Conservation (phyloP, 495 filamentous ascomycete genomes). For the Aspergillus conjunctus region DNA sequence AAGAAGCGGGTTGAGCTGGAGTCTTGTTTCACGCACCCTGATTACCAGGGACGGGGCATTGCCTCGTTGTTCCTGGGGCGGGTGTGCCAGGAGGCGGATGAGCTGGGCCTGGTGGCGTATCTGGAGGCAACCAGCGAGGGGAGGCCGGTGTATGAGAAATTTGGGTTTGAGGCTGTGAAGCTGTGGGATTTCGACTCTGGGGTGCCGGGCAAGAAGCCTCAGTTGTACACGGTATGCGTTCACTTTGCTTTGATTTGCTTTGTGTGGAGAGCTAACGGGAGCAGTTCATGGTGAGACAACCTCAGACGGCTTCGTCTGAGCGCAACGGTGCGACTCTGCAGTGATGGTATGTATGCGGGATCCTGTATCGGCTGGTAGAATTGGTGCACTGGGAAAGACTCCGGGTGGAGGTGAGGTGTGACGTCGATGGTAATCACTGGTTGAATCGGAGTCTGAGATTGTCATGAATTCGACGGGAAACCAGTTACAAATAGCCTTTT, state of each 20-base stretch:
- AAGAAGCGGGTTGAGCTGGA: constrained; percentile 11
- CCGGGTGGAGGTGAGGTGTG: too few species aligned
- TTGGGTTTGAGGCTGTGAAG: constrained; percentile 53
- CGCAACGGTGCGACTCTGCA: too few species aligned
- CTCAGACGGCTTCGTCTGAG: background rate
- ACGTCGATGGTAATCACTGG: too few species aligned
- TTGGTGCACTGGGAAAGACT: too few species aligned
- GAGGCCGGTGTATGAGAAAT: constrained; percentile 53
- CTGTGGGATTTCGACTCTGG: constrained; percentile 35
- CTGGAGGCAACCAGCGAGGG: constrained; percentile 57
- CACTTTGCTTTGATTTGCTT: constrained; percentile 2
- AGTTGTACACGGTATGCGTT: background rate
- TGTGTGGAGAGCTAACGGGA: background rate
- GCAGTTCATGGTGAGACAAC: constrained; percentile 6
- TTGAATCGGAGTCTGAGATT: too few species aligned
- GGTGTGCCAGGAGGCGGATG: constrained; percentile 54
- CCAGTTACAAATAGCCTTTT: too few species aligned
- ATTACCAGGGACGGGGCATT: constrained; percentile 17
- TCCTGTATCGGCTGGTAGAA: too few species aligned
- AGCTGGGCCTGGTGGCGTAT: constrained; percentile 47
- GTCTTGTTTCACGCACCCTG: constrained; percentile 11
- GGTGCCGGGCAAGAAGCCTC: constrained; percentile 26
- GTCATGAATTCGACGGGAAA: too few species aligned
- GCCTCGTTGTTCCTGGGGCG: constrained; percentile 50
- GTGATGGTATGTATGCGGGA: too few species aligned